Conservation (phyloP, 768 basidiomycete species). For the Leccinum ochraceum region DNA sequence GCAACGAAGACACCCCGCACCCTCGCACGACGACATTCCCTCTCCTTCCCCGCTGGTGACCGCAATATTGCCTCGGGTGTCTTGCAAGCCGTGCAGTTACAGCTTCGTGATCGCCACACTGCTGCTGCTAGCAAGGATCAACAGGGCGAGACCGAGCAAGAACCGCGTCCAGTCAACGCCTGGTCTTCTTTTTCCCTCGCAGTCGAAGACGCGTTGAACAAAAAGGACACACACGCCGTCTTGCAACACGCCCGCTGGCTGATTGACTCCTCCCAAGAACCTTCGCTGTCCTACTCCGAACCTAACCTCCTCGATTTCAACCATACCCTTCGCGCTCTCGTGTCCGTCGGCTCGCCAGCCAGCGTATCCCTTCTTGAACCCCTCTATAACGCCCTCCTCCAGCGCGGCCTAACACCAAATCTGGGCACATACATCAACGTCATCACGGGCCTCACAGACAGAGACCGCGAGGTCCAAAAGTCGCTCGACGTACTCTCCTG, state of each 20-base stretch:
- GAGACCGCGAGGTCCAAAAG: conserved; percentile 63
- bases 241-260: conserved; percentile 28
- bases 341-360: conserved; percentile 38
- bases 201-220: conserved; percentile 20
- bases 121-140: conserved; percentile 27
- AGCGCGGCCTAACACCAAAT: conserved; percentile 61
- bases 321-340: conserved; percentile 51
- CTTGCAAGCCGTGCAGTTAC: conserved; percentile 61
- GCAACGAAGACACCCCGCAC: conserved; percentile 40
- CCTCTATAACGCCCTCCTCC: conserved; percentile 73
- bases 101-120: conserved; percentile 61
- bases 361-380: conserved; percentile 59
- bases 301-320: conserved; percentile 62
- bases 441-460: conserved; percentile 63
- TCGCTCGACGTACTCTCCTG: conserved; percentile 44
- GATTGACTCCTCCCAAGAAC: conserved; percentile 37
- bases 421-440: conserved; percentile 60
- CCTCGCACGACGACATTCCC: conserved; percentile 59
- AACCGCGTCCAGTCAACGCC: conserved; percentile 26
- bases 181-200: conserved; percentile 25
- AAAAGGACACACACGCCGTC: conserved; percentile 10
- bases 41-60: conserved; percentile 47
- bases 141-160: conserved; percentile 19
- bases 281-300: conserved; percentile 18
- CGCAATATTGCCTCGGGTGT: conserved; percentile 47